Base-by-base conservation (phyloP, 192 early-diverging fungal genomes). In the Coemansia umbellata region DNA sequence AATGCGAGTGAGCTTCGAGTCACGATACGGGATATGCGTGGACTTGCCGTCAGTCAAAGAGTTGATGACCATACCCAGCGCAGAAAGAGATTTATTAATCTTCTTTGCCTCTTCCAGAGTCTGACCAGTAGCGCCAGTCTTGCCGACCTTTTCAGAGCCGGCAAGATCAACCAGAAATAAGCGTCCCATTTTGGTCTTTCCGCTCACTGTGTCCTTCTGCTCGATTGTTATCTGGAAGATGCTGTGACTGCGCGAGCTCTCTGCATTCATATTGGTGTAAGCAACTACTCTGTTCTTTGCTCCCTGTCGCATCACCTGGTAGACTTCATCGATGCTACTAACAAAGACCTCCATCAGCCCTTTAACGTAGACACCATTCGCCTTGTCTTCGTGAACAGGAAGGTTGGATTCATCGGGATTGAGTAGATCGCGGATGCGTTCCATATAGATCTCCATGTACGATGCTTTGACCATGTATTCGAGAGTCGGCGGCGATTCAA, bases 391-490 rank as follows among this genome's bases (percentile, higher is more conserved):
- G 60, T 99, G 93, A 44, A 98, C 87, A 2, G 95, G 93, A 47
- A 98, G 79, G 66, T 95, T 97, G 73, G 90, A 83, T 89, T 80
- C 74, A n/a, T 65, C 55, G 9, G 72, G 78, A 69, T 93, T 90
- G 31, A 99, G 80, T 62, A 99, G 68, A 83, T 99, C 97, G 52
- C 94, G 83, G 54, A 99, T 92, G 66, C 89, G 91, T 60, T 99
- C 97, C 95, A 98, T 99, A 80, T 99, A 99, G 59, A 99, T 97
- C 84, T 99, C 97, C 94, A 99, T 97, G 78, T 88, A 99, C n/a
- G 93, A 96, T 3, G 94, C 90, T 61, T 94, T 91, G 57, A 99
- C 95, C 15, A 95, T 97, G 75, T 97, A 99, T 77, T 98, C 95
- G 58, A 97, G 81, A 32, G 88, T 93, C 5, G 87, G 78, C 40